phyloP scores from a whole-genome alignment of 495 filamentous ascomycete species.

The Hyaloscypha bicolor region DNA sequence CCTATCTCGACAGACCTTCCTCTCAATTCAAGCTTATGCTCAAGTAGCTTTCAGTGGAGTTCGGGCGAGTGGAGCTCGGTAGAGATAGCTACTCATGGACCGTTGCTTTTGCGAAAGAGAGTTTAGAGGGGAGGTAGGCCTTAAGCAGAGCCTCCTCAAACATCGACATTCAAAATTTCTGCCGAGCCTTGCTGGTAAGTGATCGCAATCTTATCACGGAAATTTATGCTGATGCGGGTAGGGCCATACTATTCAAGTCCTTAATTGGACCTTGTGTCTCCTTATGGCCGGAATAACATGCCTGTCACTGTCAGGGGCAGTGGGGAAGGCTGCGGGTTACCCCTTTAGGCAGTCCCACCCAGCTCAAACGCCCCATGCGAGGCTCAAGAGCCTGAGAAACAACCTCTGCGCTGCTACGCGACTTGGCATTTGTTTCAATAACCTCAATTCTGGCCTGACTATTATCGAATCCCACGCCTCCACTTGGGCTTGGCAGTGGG shows the following conservation, averaged over 20 bases:
- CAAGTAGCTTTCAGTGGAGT: neutral
- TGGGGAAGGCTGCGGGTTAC: neutral
- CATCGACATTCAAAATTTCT: neutral
- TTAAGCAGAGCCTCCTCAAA: neutral
- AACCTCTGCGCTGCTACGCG: conserved; percentile 1
- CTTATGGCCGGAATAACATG: neutral
- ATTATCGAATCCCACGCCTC: neutral
- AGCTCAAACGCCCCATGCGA: conserved; percentile 4
- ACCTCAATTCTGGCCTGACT: conserved; percentile 5
- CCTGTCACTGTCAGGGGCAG: neutral
- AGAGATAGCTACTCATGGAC: neutral
- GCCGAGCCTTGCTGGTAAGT: neutral
- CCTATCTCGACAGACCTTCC: neutral
- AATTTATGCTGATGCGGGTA: neutral
- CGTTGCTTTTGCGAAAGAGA: neutral
- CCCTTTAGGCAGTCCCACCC: conserved; percentile 4
- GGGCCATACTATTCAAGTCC: neutral
- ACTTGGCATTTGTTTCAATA: conserved; percentile 12
- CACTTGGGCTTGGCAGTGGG: conserved; percentile 6
- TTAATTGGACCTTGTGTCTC: neutral
- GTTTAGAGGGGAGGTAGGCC: neutral
- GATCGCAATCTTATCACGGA: neutral
- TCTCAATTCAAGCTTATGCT: neutral
- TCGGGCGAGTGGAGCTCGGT: neutral
- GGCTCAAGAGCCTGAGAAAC: conserved; percentile 8